These are phyloP conservation scores for Fusarium mangiferae DNA, from an alignment of 2,329 filamentous ascomycete genomes.

Conservation along the genomic window DNA sequence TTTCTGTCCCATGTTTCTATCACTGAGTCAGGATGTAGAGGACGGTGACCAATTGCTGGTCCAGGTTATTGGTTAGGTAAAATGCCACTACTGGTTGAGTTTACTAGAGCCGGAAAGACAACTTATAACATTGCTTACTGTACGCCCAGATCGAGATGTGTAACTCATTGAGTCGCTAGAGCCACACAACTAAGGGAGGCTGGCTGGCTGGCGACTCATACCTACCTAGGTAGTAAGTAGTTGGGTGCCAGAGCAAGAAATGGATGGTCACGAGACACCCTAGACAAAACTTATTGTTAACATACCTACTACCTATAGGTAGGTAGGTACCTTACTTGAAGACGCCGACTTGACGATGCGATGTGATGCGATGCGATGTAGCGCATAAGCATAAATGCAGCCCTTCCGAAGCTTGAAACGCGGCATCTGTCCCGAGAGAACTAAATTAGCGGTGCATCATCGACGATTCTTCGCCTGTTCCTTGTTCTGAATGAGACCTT, in stretches of 20 bases:
- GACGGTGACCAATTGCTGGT: neutral
- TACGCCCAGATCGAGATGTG: neutral
- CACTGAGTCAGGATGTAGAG: neutral
- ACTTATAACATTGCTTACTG: neutral
- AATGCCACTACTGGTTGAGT: neutral
- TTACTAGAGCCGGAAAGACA: neutral
- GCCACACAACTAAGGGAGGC: neutral
- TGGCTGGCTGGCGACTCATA: neutral
- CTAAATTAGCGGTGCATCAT: constrained; percentile 32
- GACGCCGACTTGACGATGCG: neutral
- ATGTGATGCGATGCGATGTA: neutral
- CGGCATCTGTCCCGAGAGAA: constrained; percentile 8
- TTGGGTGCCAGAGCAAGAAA: neutral
- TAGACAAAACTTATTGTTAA: neutral
- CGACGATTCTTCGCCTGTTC: constrained; percentile 19
- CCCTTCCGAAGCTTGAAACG: neutral
- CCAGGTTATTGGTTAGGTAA: neutral
- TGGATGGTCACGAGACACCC: neutral
- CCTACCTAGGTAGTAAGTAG: neutral
- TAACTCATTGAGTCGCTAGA: neutral
- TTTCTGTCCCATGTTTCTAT: neutral
- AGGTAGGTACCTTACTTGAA: neutral
- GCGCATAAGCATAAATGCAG: constrained; percentile 1
- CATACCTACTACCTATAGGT: too few relatives aligned
- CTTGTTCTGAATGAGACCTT: constrained; percentile 14